phyloP scores from a whole-genome alignment of 2,329 filamentous ascomycete species.

The Sarocladium oryzae region DNA sequence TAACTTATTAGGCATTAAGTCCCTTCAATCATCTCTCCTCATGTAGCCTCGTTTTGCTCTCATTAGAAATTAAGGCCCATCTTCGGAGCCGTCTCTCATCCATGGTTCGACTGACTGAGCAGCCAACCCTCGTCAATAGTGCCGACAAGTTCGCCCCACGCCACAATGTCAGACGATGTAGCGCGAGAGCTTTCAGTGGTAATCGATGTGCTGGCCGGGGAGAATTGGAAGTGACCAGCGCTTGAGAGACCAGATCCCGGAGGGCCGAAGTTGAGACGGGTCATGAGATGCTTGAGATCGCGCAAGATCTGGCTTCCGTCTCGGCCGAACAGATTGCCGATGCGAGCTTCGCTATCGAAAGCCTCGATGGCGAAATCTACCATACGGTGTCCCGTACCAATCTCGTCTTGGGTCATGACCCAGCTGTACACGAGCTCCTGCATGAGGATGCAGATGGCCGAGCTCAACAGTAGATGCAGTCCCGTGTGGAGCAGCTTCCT shows the following conservation, averaged over 20 bases:
- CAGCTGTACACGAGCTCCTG: constrained; percentile 34
- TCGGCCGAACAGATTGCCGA: not conserved
- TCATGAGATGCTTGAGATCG: not conserved
- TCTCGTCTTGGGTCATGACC: constrained; percentile 3
- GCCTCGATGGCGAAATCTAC: constrained; percentile 6
- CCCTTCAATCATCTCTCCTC: not conserved
- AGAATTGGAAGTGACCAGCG: not conserved
- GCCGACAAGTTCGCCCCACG: not conserved
- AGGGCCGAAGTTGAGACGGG: not conserved
- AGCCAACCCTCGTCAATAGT: constrained; percentile 1
- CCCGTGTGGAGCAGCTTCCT: constrained; percentile 36
- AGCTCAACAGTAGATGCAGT: constrained; percentile 44
- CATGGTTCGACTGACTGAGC: not conserved
- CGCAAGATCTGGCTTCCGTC: not conserved
- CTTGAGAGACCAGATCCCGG: not conserved
- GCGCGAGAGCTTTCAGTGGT: not conserved
- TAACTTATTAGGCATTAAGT: not conserved
- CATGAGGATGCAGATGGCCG: constrained; percentile 40
- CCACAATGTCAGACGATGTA: not conserved
- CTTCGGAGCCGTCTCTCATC: not conserved
- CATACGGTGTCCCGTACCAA: not conserved
- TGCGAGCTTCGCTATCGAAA: not conserved
- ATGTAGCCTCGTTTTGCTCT: too few relatives aligned
- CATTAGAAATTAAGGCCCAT: constrained; percentile 9
- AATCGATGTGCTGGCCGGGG: not conserved